Base-by-base conservation (phyloP, 148 eudicot genomes). In the Talinum fruticosum region DNA sequence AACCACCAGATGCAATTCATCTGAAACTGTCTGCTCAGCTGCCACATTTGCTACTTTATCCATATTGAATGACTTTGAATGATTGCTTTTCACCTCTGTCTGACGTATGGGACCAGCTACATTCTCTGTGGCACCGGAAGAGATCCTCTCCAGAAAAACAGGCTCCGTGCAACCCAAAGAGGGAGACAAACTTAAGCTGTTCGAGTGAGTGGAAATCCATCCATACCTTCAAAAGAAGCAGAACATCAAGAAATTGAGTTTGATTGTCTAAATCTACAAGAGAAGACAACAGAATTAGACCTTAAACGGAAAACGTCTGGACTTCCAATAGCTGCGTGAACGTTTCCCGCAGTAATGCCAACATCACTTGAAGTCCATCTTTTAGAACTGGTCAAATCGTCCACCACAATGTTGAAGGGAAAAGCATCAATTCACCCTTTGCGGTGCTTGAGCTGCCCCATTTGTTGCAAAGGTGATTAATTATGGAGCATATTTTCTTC, bases 401-500 rank as follows among this genome's bases (percentile, higher is more conserved):
- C 86, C 36, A 75, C 71, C 45, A 41, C 75, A 59, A 74, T 35
- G 66, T 81, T 66, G 76, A 82, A 90, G 75, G 97, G 97, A 67
- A 93, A 74, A 96, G 90, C 87, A 83, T 80, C 23, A 84, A 89
- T 79, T 93, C 89, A 68, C 95, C 98, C 36, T 30, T 32, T n/a
- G 90, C 93, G 54, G 83, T 66, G 75, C 78, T 80, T 38, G 97
- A 91, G 79, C 79, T 53, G 6, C 95, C 91, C 99, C 99, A 96
- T 86, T 96, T 96, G 53, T 79, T 79, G 81, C 76, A 70, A 79
- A 96, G 87, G 88, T 89, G 99, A 79, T 82, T 87, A 35, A 96
- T 81, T 71, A 96, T 92, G 51, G 99, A 96, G 13, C 95, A 85
- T 81, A 96, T 90, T 86, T 88, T 93, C 86, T 96, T 96, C 77